These are phyloP conservation scores for Ephemerocybe angulata DNA, from an alignment of 768 basidiomycete species.

Conservation along the genomic window DNA sequence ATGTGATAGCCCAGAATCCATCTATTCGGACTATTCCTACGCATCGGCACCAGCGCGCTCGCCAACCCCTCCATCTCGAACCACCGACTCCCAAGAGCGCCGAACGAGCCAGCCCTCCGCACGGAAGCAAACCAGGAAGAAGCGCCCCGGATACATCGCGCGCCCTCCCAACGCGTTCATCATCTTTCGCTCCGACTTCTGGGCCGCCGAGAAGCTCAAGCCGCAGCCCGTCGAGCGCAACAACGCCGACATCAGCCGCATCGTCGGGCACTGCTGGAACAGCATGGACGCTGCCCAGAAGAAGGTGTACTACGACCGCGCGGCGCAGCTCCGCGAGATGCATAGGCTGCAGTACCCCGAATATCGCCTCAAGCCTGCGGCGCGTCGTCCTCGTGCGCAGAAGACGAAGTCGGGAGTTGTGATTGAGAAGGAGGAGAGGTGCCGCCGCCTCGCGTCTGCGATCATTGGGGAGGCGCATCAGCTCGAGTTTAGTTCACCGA, in stretches of 20 bases:
- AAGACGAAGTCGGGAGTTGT: background rate
- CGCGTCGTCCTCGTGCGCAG: too few species aligned
- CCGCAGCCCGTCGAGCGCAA: constrained; percentile 49
- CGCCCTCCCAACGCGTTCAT: constrained; percentile 79
- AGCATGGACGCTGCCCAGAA: constrained; percentile 40
- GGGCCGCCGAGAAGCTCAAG: constrained; percentile 50
- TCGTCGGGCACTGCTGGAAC: constrained; percentile 63
- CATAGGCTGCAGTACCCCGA: constrained; percentile 49
- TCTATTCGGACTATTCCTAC: background rate
- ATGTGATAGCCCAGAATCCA: background rate
- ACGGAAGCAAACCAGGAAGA: constrained; percentile 25
- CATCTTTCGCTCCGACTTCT: constrained; percentile 62
- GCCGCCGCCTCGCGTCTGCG: background rate
- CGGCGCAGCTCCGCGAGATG: constrained; percentile 39
- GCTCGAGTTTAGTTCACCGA: too few species aligned
- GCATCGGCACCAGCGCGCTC: too few species aligned
- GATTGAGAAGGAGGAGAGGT: background rate
- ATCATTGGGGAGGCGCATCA: too few species aligned
- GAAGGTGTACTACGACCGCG: constrained; percentile 38
- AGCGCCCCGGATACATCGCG: constrained; percentile 43
- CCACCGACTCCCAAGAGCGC: constrained; percentile 17
- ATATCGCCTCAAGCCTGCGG: constrained; percentile 58
- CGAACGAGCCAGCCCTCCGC: constrained; percentile 4
- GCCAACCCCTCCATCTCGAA: constrained; percentile 2
- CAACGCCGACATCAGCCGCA: constrained; percentile 63